A percentile compares a stretch with the other conserved stretches of the same genome.
phyloP scores from a whole-genome alignment of 305 asterid genomes.

The Solanum hybrid region DNA sequence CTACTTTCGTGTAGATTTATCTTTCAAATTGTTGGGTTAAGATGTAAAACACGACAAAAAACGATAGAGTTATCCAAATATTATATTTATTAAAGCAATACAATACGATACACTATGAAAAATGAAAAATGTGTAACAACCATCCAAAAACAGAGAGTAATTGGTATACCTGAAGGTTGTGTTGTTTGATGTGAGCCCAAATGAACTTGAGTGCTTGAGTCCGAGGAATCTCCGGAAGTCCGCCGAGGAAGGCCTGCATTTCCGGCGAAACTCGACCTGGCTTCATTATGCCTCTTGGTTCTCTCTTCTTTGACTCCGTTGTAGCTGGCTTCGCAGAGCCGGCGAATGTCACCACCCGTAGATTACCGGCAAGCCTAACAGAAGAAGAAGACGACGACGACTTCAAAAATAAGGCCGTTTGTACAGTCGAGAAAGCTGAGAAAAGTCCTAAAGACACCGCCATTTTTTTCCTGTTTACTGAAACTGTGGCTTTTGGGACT shows the following conservation, averaged over 20 bases:
- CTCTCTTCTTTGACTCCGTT: conserved; percentile 46
- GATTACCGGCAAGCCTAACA: conserved; percentile 6
- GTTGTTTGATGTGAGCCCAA: conserved; percentile 54
- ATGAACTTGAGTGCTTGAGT: conserved; percentile 50
- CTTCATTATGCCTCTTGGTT: conserved; percentile 61
- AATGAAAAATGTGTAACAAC: background rate
- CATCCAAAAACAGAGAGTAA: background rate
- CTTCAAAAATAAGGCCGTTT: conserved; percentile 16
- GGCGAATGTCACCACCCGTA: conserved; percentile 19
- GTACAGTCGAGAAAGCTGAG: conserved; percentile 15
- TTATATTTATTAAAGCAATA: too few relatives aligned
- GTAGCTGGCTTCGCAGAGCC: conserved; percentile 35
- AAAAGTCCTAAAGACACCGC: conserved; percentile 33
- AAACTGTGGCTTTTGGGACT: background rate
- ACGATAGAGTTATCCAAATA: too few relatives aligned
- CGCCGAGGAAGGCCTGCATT: conserved; percentile 70
- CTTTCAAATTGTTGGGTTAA: background rate
- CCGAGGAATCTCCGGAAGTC: conserved; percentile 52
- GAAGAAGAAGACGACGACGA: conserved; percentile 1
- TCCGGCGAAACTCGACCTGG: conserved; percentile 59
- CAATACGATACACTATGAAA: too few relatives aligned
- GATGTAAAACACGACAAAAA: background rate
- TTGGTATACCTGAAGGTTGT: conserved; percentile 38
- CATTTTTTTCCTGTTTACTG: conserved; percentile 12
- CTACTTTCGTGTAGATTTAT: background rate